Percentiles rank a stretch among this genome's conserved stretches.
phyloP scores from a whole-genome alignment of 345 rosid species.

The Eutrema yunnanense region DNA sequence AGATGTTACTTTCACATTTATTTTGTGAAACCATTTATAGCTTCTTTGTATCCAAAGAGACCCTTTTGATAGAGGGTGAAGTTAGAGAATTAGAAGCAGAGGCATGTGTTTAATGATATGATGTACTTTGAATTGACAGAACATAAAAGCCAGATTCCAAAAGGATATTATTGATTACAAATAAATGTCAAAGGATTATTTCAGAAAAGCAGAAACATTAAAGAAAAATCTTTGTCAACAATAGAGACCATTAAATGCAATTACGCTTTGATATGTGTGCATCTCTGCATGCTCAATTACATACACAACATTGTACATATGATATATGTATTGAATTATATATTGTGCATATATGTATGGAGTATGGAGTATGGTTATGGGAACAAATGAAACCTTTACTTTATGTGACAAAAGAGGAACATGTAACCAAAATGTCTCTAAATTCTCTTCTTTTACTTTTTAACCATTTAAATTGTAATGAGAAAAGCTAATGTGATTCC shows the following conservation, averaged over 20 bases:
- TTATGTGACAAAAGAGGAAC: constrained; percentile 28
- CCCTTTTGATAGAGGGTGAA: constrained; percentile 13
- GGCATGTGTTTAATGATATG: constrained; percentile 20
- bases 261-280: constrained; percentile 25
- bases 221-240: constrained; percentile 16
- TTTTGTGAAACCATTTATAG: constrained; percentile 16
- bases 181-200: constrained; percentile 25
- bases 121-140: constrained; percentile 22
- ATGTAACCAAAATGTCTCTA: constrained; percentile 19
- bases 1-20: constrained; percentile 32
- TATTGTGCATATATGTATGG: not conserved
- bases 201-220: constrained; percentile 14
- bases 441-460: constrained; percentile 21
- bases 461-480: constrained; percentile 28
- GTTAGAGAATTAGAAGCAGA: constrained; percentile 21
- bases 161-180: constrained; percentile 26
- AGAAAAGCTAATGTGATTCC: constrained; percentile 20
- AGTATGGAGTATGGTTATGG: not conserved
- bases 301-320: not conserved
- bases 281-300: constrained; percentile 25
- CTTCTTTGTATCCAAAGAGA: constrained; percentile 16
- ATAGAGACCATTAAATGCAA: constrained; percentile 10
- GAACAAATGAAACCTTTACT: constrained; percentile 26
- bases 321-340: constrained; percentile 6
- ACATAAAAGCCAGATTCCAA: constrained; percentile 9